Evolutionary conservation across 2,329 filamentous ascomycete species (phyloP).

Genomic region (Trichoderma hamatum): DNA sequence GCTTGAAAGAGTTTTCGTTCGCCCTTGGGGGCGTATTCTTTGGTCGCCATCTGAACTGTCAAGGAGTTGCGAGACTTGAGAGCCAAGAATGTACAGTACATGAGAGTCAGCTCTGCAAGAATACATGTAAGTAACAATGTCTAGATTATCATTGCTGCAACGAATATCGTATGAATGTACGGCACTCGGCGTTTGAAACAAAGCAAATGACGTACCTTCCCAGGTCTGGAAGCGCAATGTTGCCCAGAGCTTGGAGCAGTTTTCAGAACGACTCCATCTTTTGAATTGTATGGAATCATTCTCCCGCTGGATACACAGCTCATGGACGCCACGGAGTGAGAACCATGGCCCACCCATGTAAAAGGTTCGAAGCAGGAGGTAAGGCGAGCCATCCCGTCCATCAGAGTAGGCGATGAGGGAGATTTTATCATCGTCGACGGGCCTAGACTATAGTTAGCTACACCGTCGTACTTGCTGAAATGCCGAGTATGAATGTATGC

Average conservation of each 20-base stretch:
- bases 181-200: too few relatives aligned
- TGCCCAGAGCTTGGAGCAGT: constrained; percentile 56
- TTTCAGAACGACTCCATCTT: constrained; percentile 52
- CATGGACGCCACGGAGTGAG: constrained; percentile 56
- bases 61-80: constrained; percentile 56
- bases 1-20: constrained; percentile 60
- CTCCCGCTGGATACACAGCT: constrained; percentile 56
- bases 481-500: background rate
- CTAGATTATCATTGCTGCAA: background rate
- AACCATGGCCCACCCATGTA: constrained; percentile 48
- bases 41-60: constrained; percentile 48
- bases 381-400: constrained; percentile 47
- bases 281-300: constrained; percentile 54
- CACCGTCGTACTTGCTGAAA: background rate
- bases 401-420: constrained; percentile 58
- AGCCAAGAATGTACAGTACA: constrained; percentile 60
- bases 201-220: constrained; percentile 53
- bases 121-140: background rate
- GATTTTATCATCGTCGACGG: constrained; percentile 59
- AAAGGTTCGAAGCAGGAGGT: constrained; percentile 51
- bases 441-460: constrained; percentile 40
- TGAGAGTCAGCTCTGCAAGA: constrained; percentile 58
- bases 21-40: constrained; percentile 51
- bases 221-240: constrained; percentile 60
- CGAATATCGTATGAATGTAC: background rate